Evolutionary conservation across 805 yeast species (phyloP), one percentile per base, ranked within the genome.

Genomic region (Teunomyces funiuensis): DNA sequence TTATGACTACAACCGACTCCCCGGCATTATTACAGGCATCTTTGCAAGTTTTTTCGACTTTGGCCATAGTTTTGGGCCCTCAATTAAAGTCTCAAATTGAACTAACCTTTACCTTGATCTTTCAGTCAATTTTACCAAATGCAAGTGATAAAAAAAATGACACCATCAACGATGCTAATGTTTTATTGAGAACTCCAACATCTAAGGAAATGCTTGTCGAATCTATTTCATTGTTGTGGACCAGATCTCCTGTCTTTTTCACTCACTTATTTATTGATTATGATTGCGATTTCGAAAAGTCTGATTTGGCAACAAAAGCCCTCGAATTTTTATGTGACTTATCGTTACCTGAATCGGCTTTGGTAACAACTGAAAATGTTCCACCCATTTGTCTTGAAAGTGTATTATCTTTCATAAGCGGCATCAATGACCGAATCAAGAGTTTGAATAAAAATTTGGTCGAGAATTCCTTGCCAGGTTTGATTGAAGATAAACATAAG

Each of bases 381-480:
- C 98, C 99, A 0, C 97, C 98, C 0, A 76, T 89, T 6, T 91
- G 98, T 54, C 69, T 93, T 39, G 98, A 93, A 53, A 96, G 97
- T 1, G 61, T 93, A 2, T 68, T 91, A 16, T 75, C 86, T 2
- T 80, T 85, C 42, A 69, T 90, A 30, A 77, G 79, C 43, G 82
- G 83, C 11, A 69, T 87, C 34, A 74, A 77, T 49, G 79, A 74
- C 34, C 58, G 83, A 55, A 56, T 78, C 47, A 66, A 71, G 63
- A 33, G 52, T 36, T 58, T 61, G 3, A 44, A 23, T 11, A 34
- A 37, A 8, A 43, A 40, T 5, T 8, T 15, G 13, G 15, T 11
- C 11, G 40, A 20, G 10, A 19, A 26, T 11, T 30, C 42, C 5
- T 39, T 57, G 18, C 69, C 67, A 31, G 51, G 60, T 1, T 55